Percentiles rank a stretch among this genome's conserved stretches.
These are phyloP conservation scores for Fusarium mundagurra DNA, from an alignment of 2,329 filamentous ascomycete species.

Conservation along the genomic window DNA sequence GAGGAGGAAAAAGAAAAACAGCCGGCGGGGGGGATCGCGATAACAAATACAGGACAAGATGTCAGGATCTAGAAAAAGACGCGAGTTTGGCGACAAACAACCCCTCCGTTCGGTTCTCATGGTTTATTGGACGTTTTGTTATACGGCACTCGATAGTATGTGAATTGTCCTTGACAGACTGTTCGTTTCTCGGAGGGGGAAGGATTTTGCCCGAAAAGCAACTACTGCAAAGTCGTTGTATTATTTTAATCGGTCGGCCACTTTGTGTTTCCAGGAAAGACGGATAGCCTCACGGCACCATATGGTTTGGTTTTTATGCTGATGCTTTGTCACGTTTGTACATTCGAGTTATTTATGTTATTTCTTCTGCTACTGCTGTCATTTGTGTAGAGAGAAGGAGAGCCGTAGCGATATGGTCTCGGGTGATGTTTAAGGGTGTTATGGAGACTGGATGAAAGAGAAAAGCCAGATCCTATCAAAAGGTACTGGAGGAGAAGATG, in stretches of 20 bases:
- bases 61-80: constrained; percentile 41
- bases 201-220: constrained; percentile 30
- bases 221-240: constrained; percentile 25
- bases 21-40: constrained; percentile 23
- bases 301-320: constrained; percentile 41
- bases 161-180: constrained; percentile 15
- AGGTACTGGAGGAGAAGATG: background rate
- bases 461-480: background rate
- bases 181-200: constrained; percentile 18
- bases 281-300: constrained; percentile 53
- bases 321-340: constrained; percentile 32
- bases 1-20: constrained; percentile 12
- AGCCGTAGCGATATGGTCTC: background rate
- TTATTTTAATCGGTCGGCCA: constrained; percentile 42
- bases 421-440: constrained; percentile 7
- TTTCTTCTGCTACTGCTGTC: background rate
- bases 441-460: constrained; percentile 3
- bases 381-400: constrained; percentile 7
- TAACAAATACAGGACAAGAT: constrained; percentile 37
- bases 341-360: constrained; percentile 19
- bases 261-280: constrained; percentile 48
- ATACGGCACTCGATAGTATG: constrained; percentile 23
- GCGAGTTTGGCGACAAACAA: constrained; percentile 48
- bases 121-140: constrained; percentile 20
- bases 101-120: constrained; percentile 28